Base-by-base conservation (phyloP, 106 monocot species). In the Allium fistulosum region DNA sequence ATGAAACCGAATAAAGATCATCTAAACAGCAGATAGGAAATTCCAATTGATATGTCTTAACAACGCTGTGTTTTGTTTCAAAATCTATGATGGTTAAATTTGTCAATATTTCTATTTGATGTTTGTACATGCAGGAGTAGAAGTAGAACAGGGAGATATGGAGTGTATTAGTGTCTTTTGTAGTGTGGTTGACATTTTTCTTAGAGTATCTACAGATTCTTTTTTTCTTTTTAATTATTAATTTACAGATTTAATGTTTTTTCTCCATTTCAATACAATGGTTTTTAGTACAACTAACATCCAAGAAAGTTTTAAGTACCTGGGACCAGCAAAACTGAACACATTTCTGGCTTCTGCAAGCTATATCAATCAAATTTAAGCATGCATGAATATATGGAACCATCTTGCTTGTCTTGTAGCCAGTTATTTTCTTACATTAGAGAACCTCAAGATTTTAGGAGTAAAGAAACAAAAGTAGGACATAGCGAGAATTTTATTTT, bases 401-500 rank as follows among this genome's bases (percentile, higher is more conserved):
- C 72, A 72, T 72, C 51, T 72, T 52, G 53, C 62, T 51, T 46
- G 51, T 62, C 45, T 72, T 53, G 45, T 72, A 63, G 62, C 51
- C 52, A 37, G 37, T 52, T 9, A 55, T 61, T 71, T 61, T 72
- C 62, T 37, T 12, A 37, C 37, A 52, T 62, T 11, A 26, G 28
- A 63, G 52, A 28, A 37, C 37, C 37, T 37, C 1, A 22, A 22
- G 22, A 22, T 22, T 22, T 22, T 17, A 1, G 18, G 48, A 56
- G 51, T 22, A 26, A 66, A 51, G 66, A 51, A 18, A 26, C 66
- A 66, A 66, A 66, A 52, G 66, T 66, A 26, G 26, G 15, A 16
- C 10, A 58, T 48, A 48, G 58, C 10, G 46, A 28, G 48, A 56
- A 16, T 1, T 49, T 37, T 5, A 37, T 37, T 37, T 37, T 57